Evolutionary conservation across 768 basidiomycete species (phyloP).

Genomic region (Austroboletus festivus): DNA sequence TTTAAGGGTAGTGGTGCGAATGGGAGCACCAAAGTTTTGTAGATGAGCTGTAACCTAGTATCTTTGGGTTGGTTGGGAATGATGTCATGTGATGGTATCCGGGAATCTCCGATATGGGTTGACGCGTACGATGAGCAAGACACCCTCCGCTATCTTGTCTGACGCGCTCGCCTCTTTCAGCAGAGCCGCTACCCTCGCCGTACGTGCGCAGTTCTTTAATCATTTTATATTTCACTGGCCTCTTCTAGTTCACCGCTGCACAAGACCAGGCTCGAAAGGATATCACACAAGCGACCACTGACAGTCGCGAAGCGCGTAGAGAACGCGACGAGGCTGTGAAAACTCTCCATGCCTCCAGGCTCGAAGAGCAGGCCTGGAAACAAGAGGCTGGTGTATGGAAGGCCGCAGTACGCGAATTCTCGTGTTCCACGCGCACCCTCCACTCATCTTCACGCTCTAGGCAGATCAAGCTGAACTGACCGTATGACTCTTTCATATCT

Average conservation of each 20-base stretch:
- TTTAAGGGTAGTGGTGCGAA: constrained; percentile 49
- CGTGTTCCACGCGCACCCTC: constrained; percentile 8
- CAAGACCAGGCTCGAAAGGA: constrained; percentile 57
- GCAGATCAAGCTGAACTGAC: constrained; percentile 55
- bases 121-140: constrained; percentile 28
- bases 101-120: constrained; percentile 25
- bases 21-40: constrained; percentile 33
- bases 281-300: constrained; percentile 45
- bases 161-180: constrained; percentile 43
- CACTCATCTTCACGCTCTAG: constrained; percentile 29
- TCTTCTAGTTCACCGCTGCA: constrained; percentile 46
- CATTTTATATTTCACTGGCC: neutral
- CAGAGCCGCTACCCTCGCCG: constrained; percentile 40
- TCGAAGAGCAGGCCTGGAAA: constrained; percentile 50
- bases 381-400: constrained; percentile 40
- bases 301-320: constrained; percentile 44
- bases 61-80: neutral
- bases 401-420: constrained; percentile 43
- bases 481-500: constrained; percentile 33
- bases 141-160: constrained; percentile 36
- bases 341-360: constrained; percentile 40
- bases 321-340: constrained; percentile 52
- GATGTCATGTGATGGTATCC: constrained; percentile 11
- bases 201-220: constrained; percentile 19
- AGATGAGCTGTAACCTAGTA: constrained; percentile 11